Evolutionary conservation across 345 rosid species (phyloP), one percentile per base, ranked within the genome.

Genomic region (Dipteronia dyeriana): DNA sequence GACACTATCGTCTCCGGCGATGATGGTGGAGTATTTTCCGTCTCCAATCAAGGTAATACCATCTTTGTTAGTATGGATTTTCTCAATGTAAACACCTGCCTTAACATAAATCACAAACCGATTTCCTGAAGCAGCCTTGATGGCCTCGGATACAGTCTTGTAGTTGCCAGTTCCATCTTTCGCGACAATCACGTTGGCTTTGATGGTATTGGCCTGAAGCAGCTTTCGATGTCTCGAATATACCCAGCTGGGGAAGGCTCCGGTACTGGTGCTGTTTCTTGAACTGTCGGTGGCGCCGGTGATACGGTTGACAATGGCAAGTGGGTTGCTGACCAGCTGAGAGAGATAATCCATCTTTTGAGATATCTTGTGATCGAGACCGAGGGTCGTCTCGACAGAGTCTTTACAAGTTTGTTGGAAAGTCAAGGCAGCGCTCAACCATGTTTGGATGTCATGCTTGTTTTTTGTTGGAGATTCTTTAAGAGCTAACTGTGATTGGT

Each of bases 81-180:
- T 94, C 81, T 94, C 98, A 9, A 84, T 86, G 76, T 94, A 94
- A 39, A 89, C 79, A 9, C 98, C 98, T 23, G 90, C 80, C 86
- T 92, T 94, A 81, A 94, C 97, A 59, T 91, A 88, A 56, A 94
- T 90, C 73, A 94, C 90, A 71, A 89, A 89, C 71, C 94, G 85
- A 13, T 84, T 83, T n/a, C 90, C 90, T 2, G 85, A 73, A 12
- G 98, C 91, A 19, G 94, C 91, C 0, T 64, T 63, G 4, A 94
- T 86, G 9, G 98, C 98, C 51, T 85, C 97, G 34, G 87, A 80
- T 12, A 94, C 80, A 0, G 94, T 91, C 17, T 9, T 31, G 70
- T 88, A 94, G 78, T 92, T 83, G 4, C 98, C 97, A 0, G 94
- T 79, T n/a, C 97, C 97, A 64, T 94, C 98, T 82, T 91, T 84